Evolutionary conservation across 352 stramenopile genomes (phyloP), one percentile per base, ranked within the genome.

Genomic region (Phytopythium aichiense): DNA sequence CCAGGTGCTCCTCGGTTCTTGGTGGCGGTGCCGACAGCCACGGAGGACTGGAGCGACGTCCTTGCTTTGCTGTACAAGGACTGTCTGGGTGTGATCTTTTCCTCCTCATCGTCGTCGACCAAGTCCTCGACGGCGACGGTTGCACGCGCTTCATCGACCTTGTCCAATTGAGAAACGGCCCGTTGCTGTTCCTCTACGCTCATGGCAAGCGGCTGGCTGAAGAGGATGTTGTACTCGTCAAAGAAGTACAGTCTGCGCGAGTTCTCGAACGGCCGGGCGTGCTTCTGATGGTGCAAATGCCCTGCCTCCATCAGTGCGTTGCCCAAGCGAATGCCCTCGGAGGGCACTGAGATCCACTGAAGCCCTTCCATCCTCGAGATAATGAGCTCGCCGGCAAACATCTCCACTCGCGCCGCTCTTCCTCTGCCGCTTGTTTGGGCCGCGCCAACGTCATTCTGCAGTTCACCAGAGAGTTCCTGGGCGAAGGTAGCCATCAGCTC

Each of bases 241-340:
- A 85, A 76, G 51, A 77, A 86, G 40, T 72, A 82, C 42, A 66
- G 67, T 16, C 64, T 40, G 2, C 56, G 37, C 16, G 56, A 58
- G 42, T 67, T 74, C 59, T 80, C 73, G 46, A 80, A 81, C 9
- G 63, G 40, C 20, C 52, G 63, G 1, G 68, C 42, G 53, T 88
- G 78, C 54, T 76, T 81, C 8, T 58, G 56, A 61, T 88, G 72
- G 48, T 88, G 78, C 48, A 88, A 50, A 7, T 77, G 60, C 0
- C 76, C 74, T 16, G 77, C 69, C 43, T 82, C 76, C 74, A 86
- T 77, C 30, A 76, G 67, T 20, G 75, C 69, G 55, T 73, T 81
- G 8, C 78, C 76, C 20, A 85, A 22, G 4, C 78, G 71, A 12
- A 82, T 50, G 0, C 71, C 76, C 64, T 88, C 78, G 30, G 55